Percentiles rank a stretch among this genome's conserved stretches.
Conservation (phyloP, 805 yeast genomes). For the Cyberlindnera amylophila region DNA sequence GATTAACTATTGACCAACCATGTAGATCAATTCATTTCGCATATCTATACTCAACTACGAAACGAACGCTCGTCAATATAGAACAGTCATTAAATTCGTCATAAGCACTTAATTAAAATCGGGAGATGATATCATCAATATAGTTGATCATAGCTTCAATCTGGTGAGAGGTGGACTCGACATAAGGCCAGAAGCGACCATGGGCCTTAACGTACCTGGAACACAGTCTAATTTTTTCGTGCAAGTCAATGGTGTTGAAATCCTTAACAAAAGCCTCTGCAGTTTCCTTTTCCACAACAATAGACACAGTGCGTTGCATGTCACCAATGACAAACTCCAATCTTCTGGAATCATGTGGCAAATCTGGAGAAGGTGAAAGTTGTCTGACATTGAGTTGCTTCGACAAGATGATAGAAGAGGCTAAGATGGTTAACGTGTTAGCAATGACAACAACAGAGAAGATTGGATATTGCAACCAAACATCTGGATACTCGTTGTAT, state of each 20-base stretch:
- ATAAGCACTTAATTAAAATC: background rate
- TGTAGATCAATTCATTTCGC: too few relatives aligned
- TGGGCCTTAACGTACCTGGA: slow-evolving; percentile 24
- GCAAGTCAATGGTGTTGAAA: slow-evolving; percentile 17
- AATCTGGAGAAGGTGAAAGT: slow-evolving; percentile 3
- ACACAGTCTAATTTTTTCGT: slow-evolving; percentile 21
- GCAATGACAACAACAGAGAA: slow-evolving; percentile 29
- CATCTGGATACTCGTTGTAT: slow-evolving; percentile 31
- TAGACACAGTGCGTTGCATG: slow-evolving; percentile 11
- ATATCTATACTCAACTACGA: too few relatives aligned
- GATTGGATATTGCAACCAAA: slow-evolving; percentile 39
- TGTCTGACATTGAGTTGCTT: slow-evolving; percentile 20
- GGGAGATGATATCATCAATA: slow-evolving; percentile 14
- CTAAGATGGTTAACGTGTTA: slow-evolving; percentile 30
- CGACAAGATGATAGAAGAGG: slow-evolving; percentile 29
- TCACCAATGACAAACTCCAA: slow-evolving; percentile 14
- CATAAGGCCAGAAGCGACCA: slow-evolving; percentile 29
- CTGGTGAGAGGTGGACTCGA: slow-evolving; percentile 23
- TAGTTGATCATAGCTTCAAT: slow-evolving; percentile 24
- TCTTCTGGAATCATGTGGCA: slow-evolving; percentile 4
- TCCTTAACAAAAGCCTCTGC: slow-evolving; percentile 8
- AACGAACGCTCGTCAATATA: too few relatives aligned
- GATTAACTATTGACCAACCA: too few relatives aligned
- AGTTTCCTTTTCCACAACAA: slow-evolving; percentile 9
- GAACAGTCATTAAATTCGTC: too few relatives aligned